Base-by-base conservation (phyloP, 768 basidiomycete species). In the Leccinum incarnatum region DNA sequence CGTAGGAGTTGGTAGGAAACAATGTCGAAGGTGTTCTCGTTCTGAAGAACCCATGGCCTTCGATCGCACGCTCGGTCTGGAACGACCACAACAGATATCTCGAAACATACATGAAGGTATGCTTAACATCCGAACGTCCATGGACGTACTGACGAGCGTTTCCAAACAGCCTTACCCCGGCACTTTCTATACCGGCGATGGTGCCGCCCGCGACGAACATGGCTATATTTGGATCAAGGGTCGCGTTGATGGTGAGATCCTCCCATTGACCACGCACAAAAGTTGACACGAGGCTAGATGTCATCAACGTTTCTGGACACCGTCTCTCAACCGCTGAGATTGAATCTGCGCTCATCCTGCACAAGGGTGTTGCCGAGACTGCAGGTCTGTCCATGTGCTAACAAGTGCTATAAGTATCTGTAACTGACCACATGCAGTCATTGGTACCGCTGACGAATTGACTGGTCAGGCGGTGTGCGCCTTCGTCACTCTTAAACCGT, bases 181-280 rank as follows among this genome's bases (percentile, higher is more conserved):
- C 7, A 78, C 81, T 71, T 98, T 93, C 82, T 97, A 90, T 76
- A 98, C 96, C n/a, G 97, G 97, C 23, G 96, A 99, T 67, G 97
- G 96, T 47, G 96, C 95, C 29, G 89, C 89, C 14, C 84, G 96
- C 21, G 97, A 98, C 69, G 86, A 89, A 64, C 87, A 98, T 65
- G 97, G 96, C 2, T 98, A 99, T 77, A 91, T 96, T 71, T 98
- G 97, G 96, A 98, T 99, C 75, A 94, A 94, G 75, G 97, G 96
- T 53, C 86, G 97, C 64, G 85, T 98, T 52, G 97, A 99, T 74
- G 95, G 90, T 84, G 81, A 63, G 75, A 81, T 64, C 5, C 29
- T 59, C 19, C 51, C 46, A 23, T 54, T 58, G 12, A 48, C 32
- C 2, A 14, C 14, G 42, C 37, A 42, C 56, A 17, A 25, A 52